A percentile compares a stretch with the other conserved stretches of the same genome.
phyloP scores from a whole-genome alignment of 306 rosid genomes.

The Corylus heterophylla region DNA sequence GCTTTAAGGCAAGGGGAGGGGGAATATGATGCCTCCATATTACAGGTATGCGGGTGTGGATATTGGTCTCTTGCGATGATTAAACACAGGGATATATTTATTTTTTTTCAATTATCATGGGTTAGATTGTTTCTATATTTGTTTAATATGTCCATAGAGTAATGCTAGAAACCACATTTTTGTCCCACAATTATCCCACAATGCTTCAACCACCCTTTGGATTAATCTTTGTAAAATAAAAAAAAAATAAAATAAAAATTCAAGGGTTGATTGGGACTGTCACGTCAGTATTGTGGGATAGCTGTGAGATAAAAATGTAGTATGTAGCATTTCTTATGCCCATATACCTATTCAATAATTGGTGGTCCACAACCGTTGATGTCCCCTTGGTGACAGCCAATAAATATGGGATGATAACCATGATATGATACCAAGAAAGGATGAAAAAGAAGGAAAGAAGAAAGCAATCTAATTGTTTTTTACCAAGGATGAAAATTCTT shows the following conservation, averaged over 20 bases:
- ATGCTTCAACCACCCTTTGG: no score
- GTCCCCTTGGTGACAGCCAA: background rate
- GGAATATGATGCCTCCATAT: constrained; percentile 64
- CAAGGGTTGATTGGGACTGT: no score
- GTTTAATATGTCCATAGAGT: background rate
- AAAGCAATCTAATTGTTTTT: constrained; percentile 14
- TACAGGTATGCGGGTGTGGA: constrained; percentile 55
- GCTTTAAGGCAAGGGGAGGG: constrained; percentile 66
- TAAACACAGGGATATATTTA: no score
- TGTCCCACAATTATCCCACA: no score
- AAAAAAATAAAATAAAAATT: no score
- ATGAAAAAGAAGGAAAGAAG: background rate
- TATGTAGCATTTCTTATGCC: background rate
- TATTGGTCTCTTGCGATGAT: constrained; percentile 1
- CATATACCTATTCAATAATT: background rate
- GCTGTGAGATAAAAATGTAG: no score
- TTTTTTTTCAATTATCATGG: background rate
- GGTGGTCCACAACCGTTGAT: background rate
- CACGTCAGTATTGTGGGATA: no score
- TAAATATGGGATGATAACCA: background rate
- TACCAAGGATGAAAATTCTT: constrained; percentile 24
- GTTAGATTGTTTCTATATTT: background rate
- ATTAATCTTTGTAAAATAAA: no score
- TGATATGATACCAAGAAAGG: background rate
- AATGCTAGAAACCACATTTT: no score